Evolutionary conservation across 148 eudicot genomes (phyloP).

Genomic region (Drosera capensis): DNA sequence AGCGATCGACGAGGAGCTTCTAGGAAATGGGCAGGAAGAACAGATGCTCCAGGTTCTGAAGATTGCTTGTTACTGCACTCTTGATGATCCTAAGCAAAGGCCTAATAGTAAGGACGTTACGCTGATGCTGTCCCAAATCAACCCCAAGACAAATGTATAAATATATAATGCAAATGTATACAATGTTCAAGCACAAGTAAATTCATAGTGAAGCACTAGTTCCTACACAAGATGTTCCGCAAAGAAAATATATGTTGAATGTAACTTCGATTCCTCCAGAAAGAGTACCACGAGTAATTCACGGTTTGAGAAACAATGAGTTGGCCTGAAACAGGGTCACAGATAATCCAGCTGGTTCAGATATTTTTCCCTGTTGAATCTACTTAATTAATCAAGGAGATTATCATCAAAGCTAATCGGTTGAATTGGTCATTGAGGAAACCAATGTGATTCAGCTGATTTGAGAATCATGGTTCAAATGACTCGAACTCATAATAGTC

Average conservation of each 20-base stretch:
- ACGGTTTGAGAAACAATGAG: background rate
- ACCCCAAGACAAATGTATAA: conserved; percentile 3
- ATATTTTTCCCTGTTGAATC: too few relatives aligned
- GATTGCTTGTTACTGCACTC: conserved; percentile 82
- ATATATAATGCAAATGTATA: conserved; percentile 7
- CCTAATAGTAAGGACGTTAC: conserved; percentile 75
- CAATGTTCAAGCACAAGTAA: background rate
- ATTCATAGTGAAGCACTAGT: background rate
- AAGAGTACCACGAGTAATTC: background rate
- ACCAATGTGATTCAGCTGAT: background rate
- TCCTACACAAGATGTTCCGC: background rate
- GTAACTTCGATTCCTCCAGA: too few relatives aligned
- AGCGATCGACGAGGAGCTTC: conserved; percentile 49
- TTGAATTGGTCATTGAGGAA: too few relatives aligned
- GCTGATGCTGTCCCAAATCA: conserved; percentile 65
- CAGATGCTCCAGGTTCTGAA: conserved; percentile 83
- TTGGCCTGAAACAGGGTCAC: background rate
- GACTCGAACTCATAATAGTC: too few relatives aligned
- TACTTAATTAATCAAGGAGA: background rate
- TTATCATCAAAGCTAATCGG: background rate
- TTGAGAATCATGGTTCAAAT: background rate
- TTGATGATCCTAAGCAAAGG: conserved; percentile 78
- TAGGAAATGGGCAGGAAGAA: conserved; percentile 64
- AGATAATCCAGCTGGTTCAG: too few relatives aligned
- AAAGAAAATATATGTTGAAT: background rate